Conservation (phyloP, 352 stramenopile species). For the Phytopythium mirpurense region DNA sequence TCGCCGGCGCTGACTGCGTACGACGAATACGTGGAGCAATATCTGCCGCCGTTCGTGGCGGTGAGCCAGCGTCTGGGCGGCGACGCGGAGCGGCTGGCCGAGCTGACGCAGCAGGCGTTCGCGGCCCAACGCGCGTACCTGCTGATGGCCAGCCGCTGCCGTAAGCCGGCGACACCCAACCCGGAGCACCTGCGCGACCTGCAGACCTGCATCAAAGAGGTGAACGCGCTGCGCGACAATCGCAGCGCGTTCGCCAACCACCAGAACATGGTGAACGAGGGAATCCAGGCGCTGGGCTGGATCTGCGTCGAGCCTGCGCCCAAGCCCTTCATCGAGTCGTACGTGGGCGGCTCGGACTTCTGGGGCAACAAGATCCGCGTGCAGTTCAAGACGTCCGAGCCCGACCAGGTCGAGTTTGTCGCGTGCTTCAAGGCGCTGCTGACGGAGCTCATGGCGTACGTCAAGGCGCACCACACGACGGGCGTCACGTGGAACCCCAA, state of each 20-base stretch:
- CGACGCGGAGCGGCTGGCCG: slow-evolving; percentile 76
- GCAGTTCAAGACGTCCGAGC: slow-evolving; percentile 92
- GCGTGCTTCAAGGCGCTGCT: slow-evolving; percentile 92
- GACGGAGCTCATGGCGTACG: slow-evolving; percentile 90
- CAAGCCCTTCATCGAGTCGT: slow-evolving; percentile 94
- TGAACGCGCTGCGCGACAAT: slow-evolving; percentile 77
- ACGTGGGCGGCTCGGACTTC: slow-evolving; percentile 93
- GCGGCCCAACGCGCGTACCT: slow-evolving; percentile 88
- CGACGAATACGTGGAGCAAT: slow-evolving; percentile 83
- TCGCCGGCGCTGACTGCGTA: slow-evolving; percentile 83
- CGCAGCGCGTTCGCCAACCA: slow-evolving; percentile 80
- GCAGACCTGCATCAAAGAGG: slow-evolving; percentile 73
- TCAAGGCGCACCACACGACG: slow-evolving; percentile 94
- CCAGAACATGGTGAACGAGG: slow-evolving; percentile 87
- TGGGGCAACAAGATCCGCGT: slow-evolving; percentile 98
- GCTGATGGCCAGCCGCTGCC: slow-evolving; percentile 89
- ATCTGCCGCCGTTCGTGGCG: slow-evolving; percentile 81
- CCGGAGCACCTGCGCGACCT: slow-evolving; percentile 69
- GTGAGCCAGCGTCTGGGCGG: slow-evolving; percentile 72
- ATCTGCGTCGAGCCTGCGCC: slow-evolving; percentile 81
- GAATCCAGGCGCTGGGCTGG: slow-evolving; percentile 80
- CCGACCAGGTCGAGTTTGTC: slow-evolving; percentile 92
- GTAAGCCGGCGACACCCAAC: slow-evolving; percentile 85
- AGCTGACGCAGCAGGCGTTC: slow-evolving; percentile 88
- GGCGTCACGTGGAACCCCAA: slow-evolving; percentile 94